A percentile compares a stretch with the other conserved stretches of the same genome.
phyloP scores from a whole-genome alignment of 2,329 filamentous ascomycete genomes.

The Penicillium sp. region DNA sequence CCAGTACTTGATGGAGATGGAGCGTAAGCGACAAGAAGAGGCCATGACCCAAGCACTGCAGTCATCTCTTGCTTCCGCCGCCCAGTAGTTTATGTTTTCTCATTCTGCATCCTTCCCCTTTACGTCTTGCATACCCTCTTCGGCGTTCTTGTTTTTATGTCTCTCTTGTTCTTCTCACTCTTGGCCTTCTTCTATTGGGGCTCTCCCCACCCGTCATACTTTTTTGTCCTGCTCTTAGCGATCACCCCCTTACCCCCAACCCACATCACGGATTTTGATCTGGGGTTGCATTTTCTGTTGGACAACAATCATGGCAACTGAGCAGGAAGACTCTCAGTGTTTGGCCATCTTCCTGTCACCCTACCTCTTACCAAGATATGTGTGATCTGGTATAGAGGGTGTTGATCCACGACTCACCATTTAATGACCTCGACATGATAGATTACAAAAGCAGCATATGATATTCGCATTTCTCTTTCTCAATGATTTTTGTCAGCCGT shows the following conservation, averaged over 20 bases:
- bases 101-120: neutral
- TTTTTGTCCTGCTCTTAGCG: constrained; percentile 6
- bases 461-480: neutral
- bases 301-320: neutral
- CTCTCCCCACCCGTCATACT: no score
- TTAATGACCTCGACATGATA: constrained; percentile 17
- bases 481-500: neutral
- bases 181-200: neutral
- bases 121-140: constrained; percentile 11
- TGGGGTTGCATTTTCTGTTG: neutral
- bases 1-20: constrained; percentile 70
- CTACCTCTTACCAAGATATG: neutral
- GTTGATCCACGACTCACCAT: constrained; percentile 11
- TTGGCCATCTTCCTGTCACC: constrained; percentile 4
- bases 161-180: constrained; percentile 5
- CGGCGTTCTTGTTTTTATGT: constrained; percentile 20
- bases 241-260: neutral
- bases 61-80: constrained; percentile 24
- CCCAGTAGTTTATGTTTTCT: constrained; percentile 17
- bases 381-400: constrained; percentile 12
- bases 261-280: constrained; percentile 3
- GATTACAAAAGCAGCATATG: constrained; percentile 6
- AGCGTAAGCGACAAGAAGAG: constrained; percentile 59
- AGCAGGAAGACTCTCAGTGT: neutral
- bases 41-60: constrained; percentile 44